Evolutionary conservation across 1,284 basidiomycete genomes (phyloP).

Genomic region (Tilletiopsis washingtonensis): DNA sequence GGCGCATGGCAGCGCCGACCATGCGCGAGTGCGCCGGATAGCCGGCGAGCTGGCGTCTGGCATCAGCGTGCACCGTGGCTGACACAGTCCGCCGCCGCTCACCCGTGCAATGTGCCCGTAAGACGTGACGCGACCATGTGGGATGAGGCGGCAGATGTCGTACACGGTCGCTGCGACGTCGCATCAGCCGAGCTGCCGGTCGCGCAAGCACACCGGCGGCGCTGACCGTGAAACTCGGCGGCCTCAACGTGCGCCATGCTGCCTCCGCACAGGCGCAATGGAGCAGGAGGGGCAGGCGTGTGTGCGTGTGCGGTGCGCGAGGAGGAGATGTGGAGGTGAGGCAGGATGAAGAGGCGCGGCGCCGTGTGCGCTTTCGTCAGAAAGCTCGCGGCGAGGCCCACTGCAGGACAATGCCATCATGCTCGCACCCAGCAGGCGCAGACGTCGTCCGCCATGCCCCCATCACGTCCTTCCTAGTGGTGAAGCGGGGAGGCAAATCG

Average conservation of each 20-base stretch:
- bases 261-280: too few relatives aligned
- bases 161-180: constrained; percentile 31
- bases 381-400: too few relatives aligned
- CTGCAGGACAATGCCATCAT: too few relatives aligned
- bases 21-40: constrained; percentile 19
- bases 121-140: constrained; percentile 34
- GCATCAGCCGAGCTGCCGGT: background rate
- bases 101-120: constrained; percentile 43
- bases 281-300: too few relatives aligned
- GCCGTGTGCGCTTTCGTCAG: too few relatives aligned
- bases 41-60: background rate
- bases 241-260: constrained; percentile 6
- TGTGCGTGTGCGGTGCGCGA: too few relatives aligned
- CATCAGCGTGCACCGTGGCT: constrained; percentile 16
- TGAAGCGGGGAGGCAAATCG: too few relatives aligned
- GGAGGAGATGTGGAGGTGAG: too few relatives aligned
- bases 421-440: too few relatives aligned
- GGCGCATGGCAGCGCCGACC: constrained; percentile 39
- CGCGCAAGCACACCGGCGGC: background rate
- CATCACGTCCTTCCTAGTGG: too few relatives aligned
- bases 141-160: constrained; percentile 33
- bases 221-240: constrained; percentile 7
- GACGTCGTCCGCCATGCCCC: too few relatives aligned
- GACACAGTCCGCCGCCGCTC: constrained; percentile 12
- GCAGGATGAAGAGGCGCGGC: too few relatives aligned